These are phyloP conservation scores for Asterionellopsis glacialis DNA, from an alignment of 108 stramenopile species.

Conservation along the genomic window DNA sequence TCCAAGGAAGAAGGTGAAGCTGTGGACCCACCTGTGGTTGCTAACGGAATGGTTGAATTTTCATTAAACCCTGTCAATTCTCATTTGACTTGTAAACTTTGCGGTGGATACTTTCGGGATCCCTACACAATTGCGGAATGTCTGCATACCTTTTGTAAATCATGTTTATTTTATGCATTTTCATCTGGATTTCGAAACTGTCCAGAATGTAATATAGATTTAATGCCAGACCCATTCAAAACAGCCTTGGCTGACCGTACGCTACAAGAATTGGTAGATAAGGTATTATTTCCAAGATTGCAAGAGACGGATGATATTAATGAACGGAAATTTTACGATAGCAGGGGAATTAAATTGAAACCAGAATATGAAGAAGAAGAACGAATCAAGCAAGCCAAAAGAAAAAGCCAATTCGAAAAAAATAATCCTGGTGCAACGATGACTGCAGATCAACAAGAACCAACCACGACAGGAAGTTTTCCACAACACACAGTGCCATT, in stretches of 20 bases:
- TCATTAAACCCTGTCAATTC: conserved; percentile 8
- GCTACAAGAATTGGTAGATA: conserved; percentile 50
- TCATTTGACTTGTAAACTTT: conserved; percentile 51
- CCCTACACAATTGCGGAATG: conserved; percentile 64
- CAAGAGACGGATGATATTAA: conserved; percentile 33
- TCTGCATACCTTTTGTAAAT: conserved; percentile 67
- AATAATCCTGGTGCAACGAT: no score
- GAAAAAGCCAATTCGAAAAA: no score
- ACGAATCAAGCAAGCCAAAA: neutral
- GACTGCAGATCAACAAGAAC: no score
- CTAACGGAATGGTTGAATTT: no score
- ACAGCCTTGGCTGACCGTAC: conserved; percentile 40
- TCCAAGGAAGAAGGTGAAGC: no score
- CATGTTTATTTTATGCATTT: conserved; percentile 45
- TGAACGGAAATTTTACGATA: conserved; percentile 34
- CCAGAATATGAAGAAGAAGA: conserved; percentile 20
- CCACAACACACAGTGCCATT: no score
- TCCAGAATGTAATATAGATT: conserved; percentile 33
- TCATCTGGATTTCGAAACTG: conserved; percentile 23
- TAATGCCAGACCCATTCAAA: conserved; percentile 38
- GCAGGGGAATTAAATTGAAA: conserved; percentile 35
- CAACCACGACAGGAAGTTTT: no score
- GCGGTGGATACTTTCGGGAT: conserved; percentile 58
- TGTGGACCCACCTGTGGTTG: no score
- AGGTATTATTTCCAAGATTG: conserved; percentile 38